Percentiles rank a stretch among this genome's conserved stretches.
Evolutionary conservation across 1,284 basidiomycete genomes (phyloP).

Genomic region (Ustilago shanxiensis): DNA sequence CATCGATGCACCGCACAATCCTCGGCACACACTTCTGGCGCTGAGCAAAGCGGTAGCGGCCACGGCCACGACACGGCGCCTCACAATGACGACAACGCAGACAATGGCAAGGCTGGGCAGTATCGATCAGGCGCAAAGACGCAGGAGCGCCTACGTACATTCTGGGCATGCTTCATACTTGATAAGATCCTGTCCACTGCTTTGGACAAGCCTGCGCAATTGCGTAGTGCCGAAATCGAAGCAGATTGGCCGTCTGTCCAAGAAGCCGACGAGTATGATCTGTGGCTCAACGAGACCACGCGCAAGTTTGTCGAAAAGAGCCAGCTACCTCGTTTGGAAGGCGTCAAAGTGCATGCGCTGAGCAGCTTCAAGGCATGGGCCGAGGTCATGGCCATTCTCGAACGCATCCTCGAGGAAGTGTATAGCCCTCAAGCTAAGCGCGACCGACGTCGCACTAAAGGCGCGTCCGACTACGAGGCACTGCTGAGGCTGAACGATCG

Average conservation of each 20-base stretch:
- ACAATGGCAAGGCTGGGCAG: conserved; percentile 2
- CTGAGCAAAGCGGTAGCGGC: not conserved
- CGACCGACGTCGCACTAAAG: conserved; percentile 35
- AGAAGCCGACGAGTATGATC: conserved; percentile 54
- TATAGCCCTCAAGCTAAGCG: conserved; percentile 52
- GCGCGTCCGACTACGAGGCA: conserved; percentile 40
- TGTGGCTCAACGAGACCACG: conserved; percentile 50
- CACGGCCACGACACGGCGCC: not conserved
- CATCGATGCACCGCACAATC: conserved; percentile 25
- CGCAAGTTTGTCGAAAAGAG: conserved; percentile 39
- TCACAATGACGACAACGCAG: not conserved
- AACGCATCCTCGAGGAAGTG: conserved; percentile 49
- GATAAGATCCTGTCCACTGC: conserved; percentile 59
- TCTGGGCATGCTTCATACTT: conserved; percentile 57
- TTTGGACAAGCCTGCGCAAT: conserved; percentile 50
- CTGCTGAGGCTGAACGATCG: conserved; percentile 29
- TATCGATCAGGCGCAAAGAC: conserved; percentile 10
- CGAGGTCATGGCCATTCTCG: conserved; percentile 55
- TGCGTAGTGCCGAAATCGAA: conserved; percentile 49
- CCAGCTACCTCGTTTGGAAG: conserved; percentile 30
- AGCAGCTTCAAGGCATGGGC: conserved; percentile 53
- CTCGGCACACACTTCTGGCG: not conserved
- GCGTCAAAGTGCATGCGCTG: conserved; percentile 51
- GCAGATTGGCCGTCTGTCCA: conserved; percentile 41
- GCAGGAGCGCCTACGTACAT: conserved; percentile 43